phyloP scores from a whole-genome alignment of 1,284 basidiomycete genomes.

The Boletus sp. region DNA sequence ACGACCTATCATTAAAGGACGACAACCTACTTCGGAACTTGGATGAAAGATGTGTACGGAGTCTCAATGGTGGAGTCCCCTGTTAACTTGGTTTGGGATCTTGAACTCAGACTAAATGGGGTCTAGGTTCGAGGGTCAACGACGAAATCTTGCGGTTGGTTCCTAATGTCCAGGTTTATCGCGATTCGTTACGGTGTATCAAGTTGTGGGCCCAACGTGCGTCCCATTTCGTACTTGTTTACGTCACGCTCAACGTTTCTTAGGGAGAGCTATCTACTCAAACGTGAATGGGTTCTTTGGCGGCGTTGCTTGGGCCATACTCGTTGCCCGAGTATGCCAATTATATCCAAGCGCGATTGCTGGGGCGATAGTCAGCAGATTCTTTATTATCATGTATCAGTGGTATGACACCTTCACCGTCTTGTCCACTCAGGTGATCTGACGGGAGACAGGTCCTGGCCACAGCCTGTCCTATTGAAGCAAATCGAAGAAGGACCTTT shows the following conservation, averaged over 20 bases:
- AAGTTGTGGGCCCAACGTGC: constrained; percentile 97
- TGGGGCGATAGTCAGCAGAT: constrained; percentile 94
- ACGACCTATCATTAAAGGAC: constrained; percentile 88
- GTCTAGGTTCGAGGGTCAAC: constrained; percentile 88
- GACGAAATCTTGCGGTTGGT: constrained; percentile 97
- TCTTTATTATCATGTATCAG: constrained; percentile 97
- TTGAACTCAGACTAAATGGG: constrained; percentile 14
- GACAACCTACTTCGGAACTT: constrained; percentile 92
- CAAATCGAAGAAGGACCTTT: constrained; percentile 96
- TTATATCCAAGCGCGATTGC: constrained; percentile 95
- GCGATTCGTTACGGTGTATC: constrained; percentile 93
- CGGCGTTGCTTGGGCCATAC: constrained; percentile 98
- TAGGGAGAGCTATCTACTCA: constrained; percentile 95
- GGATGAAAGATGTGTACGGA: constrained; percentile 94
- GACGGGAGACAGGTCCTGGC: constrained; percentile 79
- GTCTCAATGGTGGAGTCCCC: constrained; percentile 75
- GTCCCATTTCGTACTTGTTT: constrained; percentile 38
- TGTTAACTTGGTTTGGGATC: constrained; percentile 6
- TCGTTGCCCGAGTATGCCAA: constrained; percentile 98
- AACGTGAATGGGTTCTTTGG: constrained; percentile 99
- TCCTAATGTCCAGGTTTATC: constrained; percentile 93
- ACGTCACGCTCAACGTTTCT: constrained; percentile 15
- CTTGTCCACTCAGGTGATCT: constrained; percentile 6
- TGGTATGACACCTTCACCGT: constrained; percentile 60
- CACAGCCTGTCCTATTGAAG: constrained; percentile 94